Evolutionary conservation across 768 basidiomycete species (phyloP), one percentile per base, ranked within the genome.

Genomic region (Saitozyma sp.): DNA sequence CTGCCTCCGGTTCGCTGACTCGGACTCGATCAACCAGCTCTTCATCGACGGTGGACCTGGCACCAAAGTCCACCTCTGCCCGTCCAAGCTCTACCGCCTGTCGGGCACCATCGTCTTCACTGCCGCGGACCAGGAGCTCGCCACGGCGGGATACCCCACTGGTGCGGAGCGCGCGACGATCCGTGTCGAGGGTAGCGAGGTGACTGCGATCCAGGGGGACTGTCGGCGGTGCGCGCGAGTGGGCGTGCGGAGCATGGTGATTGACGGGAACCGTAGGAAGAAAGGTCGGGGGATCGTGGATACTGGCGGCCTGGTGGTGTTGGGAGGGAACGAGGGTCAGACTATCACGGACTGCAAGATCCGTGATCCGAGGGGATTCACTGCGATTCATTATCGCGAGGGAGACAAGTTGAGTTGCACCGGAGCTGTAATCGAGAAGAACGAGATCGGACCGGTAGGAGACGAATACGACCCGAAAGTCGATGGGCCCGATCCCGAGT

Each of bases 81-180:
- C 76, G 0, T 56, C 56, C 1, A 65, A 71, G 10, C 45, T 64
- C 8, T 80, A 81, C 58, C 66, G 65, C 6, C 60, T 82, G 37
- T 66, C 74, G 8, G 70, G 74, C 0, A 68, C 78, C 3, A 80
- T 82, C 68, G 62, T 77, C 41, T 78, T 82, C 67, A 76, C 76
- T 8, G 78, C 79, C 3, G 76, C 78, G 19, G 72, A 76, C 48
- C 81, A 81, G 41, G 78, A 81, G 54, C 64, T 83, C 38, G 78
- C 80, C 13, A 83, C 82, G 0, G 66, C 73, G n/a, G 82, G 81
- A 6, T 81, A 79, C 62, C 82, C 82, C 5, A 65, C 67, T 11
- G 80, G 78, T 14, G 75, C 76, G 6, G 65, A 75, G n/a, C 65
- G 79, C 57, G 81, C 81, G 4, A 65, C 70, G 37, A 63, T 82